Evolutionary conservation across 2,329 filamentous ascomycete genomes (phyloP).

Genomic region (Capronia coronata): DNA sequence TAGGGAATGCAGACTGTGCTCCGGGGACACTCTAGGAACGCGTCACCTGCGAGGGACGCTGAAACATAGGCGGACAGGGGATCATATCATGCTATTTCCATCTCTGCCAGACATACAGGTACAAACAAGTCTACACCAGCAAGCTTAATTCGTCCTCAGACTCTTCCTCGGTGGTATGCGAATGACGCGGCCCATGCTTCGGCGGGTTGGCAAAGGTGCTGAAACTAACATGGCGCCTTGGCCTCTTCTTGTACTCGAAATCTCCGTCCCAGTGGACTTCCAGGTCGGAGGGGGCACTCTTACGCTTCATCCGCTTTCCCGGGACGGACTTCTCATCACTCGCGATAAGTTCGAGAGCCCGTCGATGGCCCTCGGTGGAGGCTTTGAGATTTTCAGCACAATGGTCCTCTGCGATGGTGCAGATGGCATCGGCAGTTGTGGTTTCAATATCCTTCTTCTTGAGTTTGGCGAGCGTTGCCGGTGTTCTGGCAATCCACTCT

Average conservation of each 20-base stretch:
- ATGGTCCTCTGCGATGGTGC: too few relatives aligned
- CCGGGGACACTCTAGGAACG: background rate
- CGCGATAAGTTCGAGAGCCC: background rate
- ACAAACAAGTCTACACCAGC: background rate
- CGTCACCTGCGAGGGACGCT: slow-evolving; percentile 15
- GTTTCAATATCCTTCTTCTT: background rate
- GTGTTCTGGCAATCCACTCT: slow-evolving; percentile 51
- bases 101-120: background rate
- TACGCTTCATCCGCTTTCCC: slow-evolving; percentile 25
- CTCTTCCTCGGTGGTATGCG: background rate
- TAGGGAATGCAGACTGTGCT: background rate
- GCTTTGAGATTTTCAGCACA: background rate
- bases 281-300: background rate
- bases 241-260: slow-evolving; percentile 11
- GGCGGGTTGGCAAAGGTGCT: background rate
- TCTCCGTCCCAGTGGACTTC: slow-evolving; percentile 9
- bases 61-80: slow-evolving; percentile 1
- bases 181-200: background rate
- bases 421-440: too few relatives aligned
- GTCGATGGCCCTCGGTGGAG: background rate
- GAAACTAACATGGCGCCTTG: background rate
- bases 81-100: background rate
- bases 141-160: slow-evolving; percentile 20
- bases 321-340: background rate
- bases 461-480: slow-evolving; percentile 26